Base-by-base conservation (phyloP, 1,139 yeast species). In the Blastobotrys indianensis region DNA sequence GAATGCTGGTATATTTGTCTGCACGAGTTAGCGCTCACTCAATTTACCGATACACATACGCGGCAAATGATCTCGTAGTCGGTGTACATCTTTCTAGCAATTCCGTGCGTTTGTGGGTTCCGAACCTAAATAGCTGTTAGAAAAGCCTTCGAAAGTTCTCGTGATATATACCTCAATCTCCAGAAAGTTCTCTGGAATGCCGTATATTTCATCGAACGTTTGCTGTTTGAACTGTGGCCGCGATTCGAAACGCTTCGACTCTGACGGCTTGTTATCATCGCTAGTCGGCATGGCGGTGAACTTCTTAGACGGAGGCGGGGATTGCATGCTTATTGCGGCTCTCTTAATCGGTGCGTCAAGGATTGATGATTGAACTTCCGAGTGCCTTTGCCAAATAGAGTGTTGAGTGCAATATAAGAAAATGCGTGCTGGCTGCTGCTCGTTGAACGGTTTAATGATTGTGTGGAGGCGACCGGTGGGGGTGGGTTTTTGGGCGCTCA, bases 111-210 rank as follows among this genome's bases (percentile, higher is more conserved):
- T 53, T 79, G 78, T 6, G 95, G 95, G 62, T 82, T 82, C 42
- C 76, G 69, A 46, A 82, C 79, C 74, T 67, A 51, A 16, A 33
- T 32, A 48, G 42, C 13, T 11, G 13, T 28, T 32, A 16, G 31
- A 20, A n/a, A 16, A 5, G 25, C 11, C n/a, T n/a, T 2, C 15
- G 12, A 2, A 4, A 12, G 17, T 34, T 25, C 23, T 3, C 12
- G 9, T 34, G 3, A 2, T 16, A 48, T 70, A 50, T 47, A 79
- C 95, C 64, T 90, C 97, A 35, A 94, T 82, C 65, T 92, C 98
- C 39, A 92, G 73, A 60, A 88, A 87, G 66, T 88, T 87, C 65
- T 92, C 98, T 0, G 97, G 97, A 56, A 85, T 95, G 0, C 94
- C 95, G 59, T 92, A 92, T 39, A 85, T 76, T 59, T 87, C 95